A percentile compares a stretch with the other conserved stretches of the same genome.
phyloP scores from a whole-genome alignment of 208 protist species.

The Trypanosoma brucei region DNA sequence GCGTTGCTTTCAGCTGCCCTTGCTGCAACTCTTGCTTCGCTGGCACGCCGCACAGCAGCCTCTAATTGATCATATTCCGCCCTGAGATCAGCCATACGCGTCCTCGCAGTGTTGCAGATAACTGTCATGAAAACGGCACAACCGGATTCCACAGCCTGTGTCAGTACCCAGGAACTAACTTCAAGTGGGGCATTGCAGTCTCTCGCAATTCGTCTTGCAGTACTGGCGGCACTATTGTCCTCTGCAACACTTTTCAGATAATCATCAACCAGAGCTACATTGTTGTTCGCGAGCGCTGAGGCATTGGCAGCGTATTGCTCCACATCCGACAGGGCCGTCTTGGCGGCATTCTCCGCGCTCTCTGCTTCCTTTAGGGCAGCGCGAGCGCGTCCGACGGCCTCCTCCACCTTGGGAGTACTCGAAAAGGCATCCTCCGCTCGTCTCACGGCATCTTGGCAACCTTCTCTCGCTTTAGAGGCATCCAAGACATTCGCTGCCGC shows the following conservation, averaged over 20 bases:
- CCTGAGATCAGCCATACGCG: no score
- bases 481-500: neutral
- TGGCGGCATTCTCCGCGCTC: neutral
- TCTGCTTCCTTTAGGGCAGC: neutral
- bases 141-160: no score
- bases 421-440: neutral
- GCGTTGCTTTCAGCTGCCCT: no score
- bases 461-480: neutral
- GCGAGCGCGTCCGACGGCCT: neutral
- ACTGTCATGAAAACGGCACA: no score
- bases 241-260: neutral
- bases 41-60: neutral
- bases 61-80: neutral
- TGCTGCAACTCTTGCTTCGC: neutral
- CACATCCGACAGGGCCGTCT: neutral
- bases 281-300: neutral
- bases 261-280: neutral
- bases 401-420: neutral
- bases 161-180: no score
- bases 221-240: neutral
- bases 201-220: neutral
- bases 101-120: no score
- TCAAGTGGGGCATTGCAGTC: neutral
- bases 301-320: neutral
- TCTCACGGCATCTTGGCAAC: neutral